These are phyloP conservation scores for Exophiala phaeomuriformis DNA, from an alignment of 2,329 filamentous ascomycete species.

Conservation along the genomic window DNA sequence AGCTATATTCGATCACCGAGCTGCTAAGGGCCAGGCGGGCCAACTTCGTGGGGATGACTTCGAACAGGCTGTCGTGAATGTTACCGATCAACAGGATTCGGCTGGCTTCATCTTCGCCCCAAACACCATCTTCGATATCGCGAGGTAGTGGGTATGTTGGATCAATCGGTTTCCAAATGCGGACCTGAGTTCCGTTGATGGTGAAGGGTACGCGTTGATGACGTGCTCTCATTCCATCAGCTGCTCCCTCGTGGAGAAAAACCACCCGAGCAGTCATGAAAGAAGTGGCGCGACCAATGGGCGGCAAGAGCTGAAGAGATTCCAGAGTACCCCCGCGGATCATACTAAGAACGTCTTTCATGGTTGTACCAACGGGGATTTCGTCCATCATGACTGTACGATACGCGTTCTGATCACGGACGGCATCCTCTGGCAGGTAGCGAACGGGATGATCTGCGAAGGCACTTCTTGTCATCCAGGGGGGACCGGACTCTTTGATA, in stretches of 20 bases:
- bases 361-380: constrained; percentile 20
- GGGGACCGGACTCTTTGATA: not conserved
- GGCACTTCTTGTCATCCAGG: constrained; percentile 3
- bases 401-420: constrained; percentile 14
- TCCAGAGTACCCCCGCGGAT: constrained; percentile 22
- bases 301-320: constrained; percentile 22
- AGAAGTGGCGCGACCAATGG: constrained; percentile 17
- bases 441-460: constrained; percentile 22
- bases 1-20: constrained; percentile 19
- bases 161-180: constrained; percentile 24
- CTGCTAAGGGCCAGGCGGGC: constrained; percentile 2
- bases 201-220: constrained; percentile 18
- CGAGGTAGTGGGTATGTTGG: constrained; percentile 24
- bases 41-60: constrained; percentile 11
- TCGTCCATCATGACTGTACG: constrained; percentile 27
- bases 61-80: constrained; percentile 7
- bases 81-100: constrained; percentile 23
- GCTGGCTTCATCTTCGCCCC: constrained; percentile 9
- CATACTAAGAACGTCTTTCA: constrained; percentile 17
- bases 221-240: constrained; percentile 17
- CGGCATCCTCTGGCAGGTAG: constrained; percentile 22
- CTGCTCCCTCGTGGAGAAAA: constrained; percentile 19
- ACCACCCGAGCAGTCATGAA: constrained; percentile 26
- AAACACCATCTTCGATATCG: constrained; percentile 20
- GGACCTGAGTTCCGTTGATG: constrained; percentile 17